Evolutionary conservation across 192 early-diverging fungal species (phyloP), one percentile per base, ranked within the genome.

Genomic region (Linnemannia exigua): DNA sequence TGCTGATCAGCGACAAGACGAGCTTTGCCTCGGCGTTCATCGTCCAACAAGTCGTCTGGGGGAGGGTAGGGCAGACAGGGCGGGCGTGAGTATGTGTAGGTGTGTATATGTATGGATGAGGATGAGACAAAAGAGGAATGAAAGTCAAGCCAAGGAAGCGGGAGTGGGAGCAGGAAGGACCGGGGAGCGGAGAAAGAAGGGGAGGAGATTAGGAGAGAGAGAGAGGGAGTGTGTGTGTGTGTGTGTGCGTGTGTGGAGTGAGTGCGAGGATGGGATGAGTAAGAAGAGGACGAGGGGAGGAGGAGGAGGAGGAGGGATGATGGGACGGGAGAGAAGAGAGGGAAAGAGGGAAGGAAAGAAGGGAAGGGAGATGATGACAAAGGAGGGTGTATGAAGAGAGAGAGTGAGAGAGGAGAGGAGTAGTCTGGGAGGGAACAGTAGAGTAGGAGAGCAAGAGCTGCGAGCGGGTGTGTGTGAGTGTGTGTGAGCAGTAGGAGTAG

Each of bases 11-110:
- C 22, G 83, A 85, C 47, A 85, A 28, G 67, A 85, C 74, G 68
- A 85, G 46, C 61, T 85, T 85, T 70, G 77, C 67, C 69, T 85
- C 83, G 20, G 83, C 79, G 48, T 79, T 85, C 36, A 76, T 71
- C 83, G 76, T 85, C 22, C 38, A 38, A 12, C 28, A 35, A 50
- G 17, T 25, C 31, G 22, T 19, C 38, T 28, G 2, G 51, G 22
- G 50, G 48, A 52, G 68, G 31, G 33, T 22, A 19, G 16, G 38
- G 71, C 22, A 22, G 58, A 61, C 19, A 41, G 33, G 48, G 22
- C 20, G 52, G 67, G 69, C 28, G n/a, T 63, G 47, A 47, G 72
- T 37, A n/a, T 36, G 44, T 35, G 9, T n/a, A 16, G 17, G 0
- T 14, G 20, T 31, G 63, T 31, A 16, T 33, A 44, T 51, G 71